Evolutionary conservation across 148 eudicot genomes (phyloP).

Genomic region (Chenopodium album): DNA sequence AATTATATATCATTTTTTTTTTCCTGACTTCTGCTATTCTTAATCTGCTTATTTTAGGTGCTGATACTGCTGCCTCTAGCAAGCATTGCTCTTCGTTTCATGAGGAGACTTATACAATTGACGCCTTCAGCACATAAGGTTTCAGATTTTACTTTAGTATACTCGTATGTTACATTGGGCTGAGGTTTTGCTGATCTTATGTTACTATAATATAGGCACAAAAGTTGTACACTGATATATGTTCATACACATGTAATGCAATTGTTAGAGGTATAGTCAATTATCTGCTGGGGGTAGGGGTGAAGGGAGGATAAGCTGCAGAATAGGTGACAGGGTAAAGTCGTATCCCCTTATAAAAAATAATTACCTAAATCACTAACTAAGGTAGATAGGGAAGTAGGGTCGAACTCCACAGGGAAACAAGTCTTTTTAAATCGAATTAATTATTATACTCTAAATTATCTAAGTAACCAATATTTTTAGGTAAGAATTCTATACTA

Average conservation of each 20-base stretch:
- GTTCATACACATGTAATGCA: not conserved
- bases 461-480: too few relatives aligned
- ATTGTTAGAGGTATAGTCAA: not conserved
- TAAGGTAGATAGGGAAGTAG: too few relatives aligned
- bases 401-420: too few relatives aligned
- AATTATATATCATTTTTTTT: not conserved
- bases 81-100: conserved; percentile 76
- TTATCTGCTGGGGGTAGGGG: not conserved
- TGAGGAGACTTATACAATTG: conserved; percentile 75
- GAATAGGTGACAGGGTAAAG: too few relatives aligned
- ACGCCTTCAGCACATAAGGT: conserved; percentile 79
- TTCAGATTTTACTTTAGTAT: conserved; percentile 11
- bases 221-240: not conserved
- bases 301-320: too few relatives aligned
- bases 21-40: not conserved
- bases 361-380: too few relatives aligned
- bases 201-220: not conserved
- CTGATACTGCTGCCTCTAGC: conserved; percentile 79
- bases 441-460: too few relatives aligned
- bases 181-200: not conserved
- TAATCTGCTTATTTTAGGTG: conserved; percentile 45
- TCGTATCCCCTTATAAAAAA: too few relatives aligned
- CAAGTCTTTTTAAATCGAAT: too few relatives aligned
- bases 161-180: conserved; percentile 2
- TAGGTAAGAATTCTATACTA: too few relatives aligned